phyloP scores from a whole-genome alignment of 139 green algal species.

The Chlamydomonas schloesseri region DNA sequence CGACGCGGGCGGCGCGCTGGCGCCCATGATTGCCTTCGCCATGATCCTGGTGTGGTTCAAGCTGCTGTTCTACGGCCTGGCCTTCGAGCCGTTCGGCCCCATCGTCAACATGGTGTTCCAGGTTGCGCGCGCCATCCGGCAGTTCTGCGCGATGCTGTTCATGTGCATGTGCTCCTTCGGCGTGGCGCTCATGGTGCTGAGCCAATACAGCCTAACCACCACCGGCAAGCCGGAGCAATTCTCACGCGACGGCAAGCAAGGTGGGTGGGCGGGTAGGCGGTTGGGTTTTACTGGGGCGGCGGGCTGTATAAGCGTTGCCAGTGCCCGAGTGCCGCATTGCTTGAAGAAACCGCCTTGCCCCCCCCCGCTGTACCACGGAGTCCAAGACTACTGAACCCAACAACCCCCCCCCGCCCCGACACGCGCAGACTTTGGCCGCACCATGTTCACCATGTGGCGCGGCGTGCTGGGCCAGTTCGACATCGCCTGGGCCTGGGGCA shows the following conservation, averaged over 20 bases:
- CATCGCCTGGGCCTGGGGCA: conserved; percentile 45
- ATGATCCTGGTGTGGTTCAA: conserved; percentile 53
- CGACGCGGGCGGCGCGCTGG: conserved; percentile 26
- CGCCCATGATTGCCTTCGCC: conserved; percentile 49
- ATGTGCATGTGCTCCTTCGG: conserved; percentile 52
- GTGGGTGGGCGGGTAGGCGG: conserved; percentile 8
- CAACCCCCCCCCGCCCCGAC: no score
- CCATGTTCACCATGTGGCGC: conserved; percentile 53
- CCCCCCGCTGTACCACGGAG: no score
- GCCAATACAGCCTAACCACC: conserved; percentile 16
- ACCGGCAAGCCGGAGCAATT: conserved; percentile 12
- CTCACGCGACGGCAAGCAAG: not conserved
- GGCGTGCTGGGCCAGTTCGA: conserved; percentile 37
- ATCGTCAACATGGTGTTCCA: conserved; percentile 61
- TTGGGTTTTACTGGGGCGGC: not conserved
- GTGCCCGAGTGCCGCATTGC: no score
- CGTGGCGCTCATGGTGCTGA: conserved; percentile 53
- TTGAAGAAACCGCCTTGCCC: no score
- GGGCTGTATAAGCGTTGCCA: no score
- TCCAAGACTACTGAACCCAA: no score
- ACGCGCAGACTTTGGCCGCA: conserved; percentile 37
- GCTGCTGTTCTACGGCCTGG: conserved; percentile 59
- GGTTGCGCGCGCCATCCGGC: conserved; percentile 45
- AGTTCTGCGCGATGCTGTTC: conserved; percentile 44
- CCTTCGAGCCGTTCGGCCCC: conserved; percentile 58